Evolutionary conservation across 345 rosid genomes (phyloP).

Genomic region (Nasturtium officinale): DNA sequence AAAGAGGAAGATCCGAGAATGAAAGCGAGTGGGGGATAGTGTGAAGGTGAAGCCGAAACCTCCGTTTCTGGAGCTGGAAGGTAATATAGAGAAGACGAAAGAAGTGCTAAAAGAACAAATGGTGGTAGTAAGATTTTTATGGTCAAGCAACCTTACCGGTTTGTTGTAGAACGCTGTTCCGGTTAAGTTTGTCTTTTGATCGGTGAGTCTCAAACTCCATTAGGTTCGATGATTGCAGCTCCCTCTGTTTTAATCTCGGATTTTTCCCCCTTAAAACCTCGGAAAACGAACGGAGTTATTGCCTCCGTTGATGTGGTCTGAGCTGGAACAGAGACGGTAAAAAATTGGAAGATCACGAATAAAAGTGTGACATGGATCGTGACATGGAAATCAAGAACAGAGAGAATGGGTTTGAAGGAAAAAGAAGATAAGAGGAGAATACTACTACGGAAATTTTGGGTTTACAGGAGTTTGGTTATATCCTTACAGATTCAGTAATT

Average conservation of each 20-base stretch:
- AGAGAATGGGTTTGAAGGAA: not conserved
- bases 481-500: not conserved
- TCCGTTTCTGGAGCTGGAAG: not conserved
- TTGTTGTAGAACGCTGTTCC: not conserved
- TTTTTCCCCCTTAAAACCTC: not conserved
- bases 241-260: not conserved
- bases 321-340: not conserved
- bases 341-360: not conserved
- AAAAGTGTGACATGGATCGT: not conserved
- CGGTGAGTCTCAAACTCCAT: not conserved
- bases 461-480: not conserved
- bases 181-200: not conserved
- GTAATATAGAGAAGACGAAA: not conserved
- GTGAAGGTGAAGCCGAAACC: conserved; percentile 1
- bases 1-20: not conserved
- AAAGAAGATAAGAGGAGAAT: not conserved
- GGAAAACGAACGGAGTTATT: not conserved
- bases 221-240: not conserved
- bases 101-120: not conserved
- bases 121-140: too few species aligned
- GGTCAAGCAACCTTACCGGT: not conserved
- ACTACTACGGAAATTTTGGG: not conserved
- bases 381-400: not conserved
- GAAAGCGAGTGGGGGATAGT: not conserved
- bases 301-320: not conserved